Percentiles rank a stretch among this genome's conserved stretches.
These are phyloP conservation scores for Ceratocystis variospora DNA, from an alignment of 2,329 filamentous ascomycete genomes.

Conservation along the genomic window DNA sequence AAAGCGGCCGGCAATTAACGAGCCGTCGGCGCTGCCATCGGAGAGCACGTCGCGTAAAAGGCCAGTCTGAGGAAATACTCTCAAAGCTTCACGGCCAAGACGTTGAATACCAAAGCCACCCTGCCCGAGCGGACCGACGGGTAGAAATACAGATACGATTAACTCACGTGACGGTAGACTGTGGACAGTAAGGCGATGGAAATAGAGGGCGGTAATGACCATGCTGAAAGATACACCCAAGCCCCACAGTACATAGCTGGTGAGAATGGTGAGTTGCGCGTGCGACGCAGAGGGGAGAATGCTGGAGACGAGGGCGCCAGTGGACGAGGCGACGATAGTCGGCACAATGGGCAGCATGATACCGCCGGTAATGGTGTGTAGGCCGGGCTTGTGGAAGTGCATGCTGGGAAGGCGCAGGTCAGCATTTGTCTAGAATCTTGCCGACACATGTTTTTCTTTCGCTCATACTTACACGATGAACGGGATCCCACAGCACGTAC, in stretches of 20 bases:
- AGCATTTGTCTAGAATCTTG: not conserved
- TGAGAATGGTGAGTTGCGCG: conserved; percentile 48
- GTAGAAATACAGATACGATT: conserved; percentile 54
- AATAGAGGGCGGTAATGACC: conserved; percentile 53
- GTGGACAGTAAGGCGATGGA: conserved; percentile 52
- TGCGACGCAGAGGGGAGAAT: conserved; percentile 40
- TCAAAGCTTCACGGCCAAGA: conserved; percentile 35
- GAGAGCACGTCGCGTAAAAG: conserved; percentile 31
- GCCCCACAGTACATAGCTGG: conserved; percentile 55
- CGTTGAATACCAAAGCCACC: conserved; percentile 47
- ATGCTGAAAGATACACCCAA: conserved; percentile 46
- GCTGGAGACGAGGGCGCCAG: conserved; percentile 50
- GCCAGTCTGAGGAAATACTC: conserved; percentile 28
- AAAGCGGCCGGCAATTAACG: conserved; percentile 45
- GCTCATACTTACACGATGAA: conserved; percentile 39
- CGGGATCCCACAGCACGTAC: conserved; percentile 41
- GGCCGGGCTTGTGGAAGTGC: conserved; percentile 32
- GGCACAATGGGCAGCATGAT: conserved; percentile 54
- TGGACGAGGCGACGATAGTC: conserved; percentile 49
- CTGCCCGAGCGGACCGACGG: conserved; percentile 52
- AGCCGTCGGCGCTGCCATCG: conserved; percentile 33
- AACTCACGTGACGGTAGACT: conserved; percentile 52
- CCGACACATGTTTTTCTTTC: not conserved
- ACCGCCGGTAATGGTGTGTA: conserved; percentile 48
- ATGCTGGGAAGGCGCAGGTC: conserved; percentile 22